Evolutionary conservation across 495 filamentous ascomycete genomes (phyloP), one percentile per base, ranked within the genome.

Genomic region (Annulohypoxylon maeteangense): DNA sequence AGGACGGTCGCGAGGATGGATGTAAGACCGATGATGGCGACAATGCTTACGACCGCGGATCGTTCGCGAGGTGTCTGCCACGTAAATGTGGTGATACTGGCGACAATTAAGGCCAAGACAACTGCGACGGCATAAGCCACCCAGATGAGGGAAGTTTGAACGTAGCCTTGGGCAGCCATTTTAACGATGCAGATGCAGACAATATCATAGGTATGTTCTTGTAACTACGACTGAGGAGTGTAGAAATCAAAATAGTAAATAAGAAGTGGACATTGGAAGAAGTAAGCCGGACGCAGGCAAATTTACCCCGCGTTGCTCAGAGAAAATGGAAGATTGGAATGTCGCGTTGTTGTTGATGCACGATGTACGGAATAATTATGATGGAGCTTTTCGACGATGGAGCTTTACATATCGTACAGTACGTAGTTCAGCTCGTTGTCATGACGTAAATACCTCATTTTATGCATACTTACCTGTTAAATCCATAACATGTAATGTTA

Each of bases 41-140:
- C 91, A 56, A 87, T 82, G 54, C 89, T 93, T 40, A 98, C 93
- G 32, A 90, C 84, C 12, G 87, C 84, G 14, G 93, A 94, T 54
- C 95, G 90, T 50, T 98, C 96, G 47, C 90, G 87, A 38, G 94
- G 93, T 12, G 89, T 90, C 78, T 98, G 95, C 83, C 97, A 98
- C 44, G 81, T 85, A 79, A 91, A 92, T 32, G 94, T 92, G 63
- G 96, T 96, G 67, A 95, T 87, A 56, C 90, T 87, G 59, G 93
- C 89, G 65, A 92, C 87, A 56, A 86, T 78, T 38, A 94, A 82
- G 67, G 92, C 84, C 32, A 97, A 76, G 59, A 79, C 89, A 36
- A 97, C 82, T 38, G 91, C 92, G 40, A 93, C 88, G 62, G 88
- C 93, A 80, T 93, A 98, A n/a, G 94, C 87, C 31, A 94, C 87